These are phyloP conservation scores for Pestalotiopsis sp. DNA, from an alignment of 2,329 filamentous ascomycete genomes.

Conservation along the genomic window DNA sequence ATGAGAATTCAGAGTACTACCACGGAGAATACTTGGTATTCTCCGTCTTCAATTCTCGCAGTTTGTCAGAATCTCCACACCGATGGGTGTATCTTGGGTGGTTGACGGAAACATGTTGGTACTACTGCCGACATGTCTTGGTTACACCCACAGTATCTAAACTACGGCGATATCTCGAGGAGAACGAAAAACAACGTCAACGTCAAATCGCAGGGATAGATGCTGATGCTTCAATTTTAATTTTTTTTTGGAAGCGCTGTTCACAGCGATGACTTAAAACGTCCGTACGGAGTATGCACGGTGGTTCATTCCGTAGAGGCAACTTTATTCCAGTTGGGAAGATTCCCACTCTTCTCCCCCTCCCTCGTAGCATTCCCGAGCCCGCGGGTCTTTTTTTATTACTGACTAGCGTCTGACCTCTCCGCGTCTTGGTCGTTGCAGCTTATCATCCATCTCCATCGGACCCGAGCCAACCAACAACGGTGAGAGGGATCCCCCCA, in stretches of 20 bases:
- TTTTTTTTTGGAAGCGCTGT: too few species aligned
- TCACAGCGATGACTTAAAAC: too few species aligned
- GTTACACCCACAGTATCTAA: neutral
- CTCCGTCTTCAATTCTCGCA: too few species aligned
- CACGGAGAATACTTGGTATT: too few species aligned
- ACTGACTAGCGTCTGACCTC: neutral
- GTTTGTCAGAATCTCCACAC: too few species aligned
- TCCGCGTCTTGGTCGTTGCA: neutral
- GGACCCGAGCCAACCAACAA: neutral
- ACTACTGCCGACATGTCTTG: neutral
- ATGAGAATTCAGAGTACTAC: neutral
- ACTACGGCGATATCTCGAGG: neutral
- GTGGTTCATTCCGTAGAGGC: too few species aligned
- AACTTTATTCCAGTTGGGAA: neutral
- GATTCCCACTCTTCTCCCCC: neutral
- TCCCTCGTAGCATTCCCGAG: neutral
- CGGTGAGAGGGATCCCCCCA: neutral
- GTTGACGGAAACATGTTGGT: neutral
- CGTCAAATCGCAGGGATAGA: neutral
- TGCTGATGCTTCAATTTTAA: too few species aligned
- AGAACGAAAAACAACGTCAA: neutral
- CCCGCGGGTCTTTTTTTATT: neutral
- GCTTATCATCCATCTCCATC: neutral
- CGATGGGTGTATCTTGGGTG: neutral
- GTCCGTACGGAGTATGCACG: too few species aligned